A percentile compares a stretch with the other conserved stretches of the same genome.
Evolutionary conservation across 768 basidiomycete genomes (phyloP).

Genomic region (Austroboletus eburneus): DNA sequence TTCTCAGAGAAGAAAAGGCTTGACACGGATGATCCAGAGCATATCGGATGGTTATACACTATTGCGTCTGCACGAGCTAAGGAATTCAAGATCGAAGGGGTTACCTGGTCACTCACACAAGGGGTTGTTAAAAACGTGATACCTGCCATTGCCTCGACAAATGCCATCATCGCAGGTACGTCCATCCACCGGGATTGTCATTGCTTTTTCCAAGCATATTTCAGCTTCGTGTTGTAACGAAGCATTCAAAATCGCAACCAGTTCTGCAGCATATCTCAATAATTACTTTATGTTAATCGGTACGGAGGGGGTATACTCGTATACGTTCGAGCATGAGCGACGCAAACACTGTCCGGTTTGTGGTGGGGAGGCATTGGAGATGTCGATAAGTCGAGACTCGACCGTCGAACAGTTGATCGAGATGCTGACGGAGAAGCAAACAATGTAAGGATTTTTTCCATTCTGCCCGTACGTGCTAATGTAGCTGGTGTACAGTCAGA

Average conservation of each 20-base stretch:
- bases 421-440: slow-evolving; percentile 78
- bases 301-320: slow-evolving; percentile 94
- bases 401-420: slow-evolving; percentile 90
- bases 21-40: slow-evolving; percentile 96
- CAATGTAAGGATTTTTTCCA: slow-evolving; percentile 60
- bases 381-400: slow-evolving; percentile 63
- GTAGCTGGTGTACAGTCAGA: slow-evolving; percentile 58
- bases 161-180: slow-evolving; percentile 93
- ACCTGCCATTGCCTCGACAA: slow-evolving; percentile 97
- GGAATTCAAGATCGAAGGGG: slow-evolving; percentile 96
- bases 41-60: slow-evolving; percentile 91
- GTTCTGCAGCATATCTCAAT: slow-evolving; percentile 88
- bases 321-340: slow-evolving; percentile 94
- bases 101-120: slow-evolving; percentile 96
- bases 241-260: slow-evolving; percentile 98
- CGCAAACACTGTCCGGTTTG: slow-evolving; percentile 95
- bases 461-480: background rate
- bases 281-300: slow-evolving; percentile 99
- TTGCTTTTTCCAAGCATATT: slow-evolving; percentile 2
- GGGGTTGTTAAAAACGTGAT: slow-evolving; percentile 99
- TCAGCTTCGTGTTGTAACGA: slow-evolving; percentile 96
- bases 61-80: slow-evolving; percentile 78
- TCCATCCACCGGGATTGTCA: background rate
- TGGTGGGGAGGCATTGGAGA: slow-evolving; percentile 82
- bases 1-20: slow-evolving; percentile 78